Evolutionary conservation across 169 alveolate genomes (phyloP).

Genomic region (Babesia bovis): DNA sequence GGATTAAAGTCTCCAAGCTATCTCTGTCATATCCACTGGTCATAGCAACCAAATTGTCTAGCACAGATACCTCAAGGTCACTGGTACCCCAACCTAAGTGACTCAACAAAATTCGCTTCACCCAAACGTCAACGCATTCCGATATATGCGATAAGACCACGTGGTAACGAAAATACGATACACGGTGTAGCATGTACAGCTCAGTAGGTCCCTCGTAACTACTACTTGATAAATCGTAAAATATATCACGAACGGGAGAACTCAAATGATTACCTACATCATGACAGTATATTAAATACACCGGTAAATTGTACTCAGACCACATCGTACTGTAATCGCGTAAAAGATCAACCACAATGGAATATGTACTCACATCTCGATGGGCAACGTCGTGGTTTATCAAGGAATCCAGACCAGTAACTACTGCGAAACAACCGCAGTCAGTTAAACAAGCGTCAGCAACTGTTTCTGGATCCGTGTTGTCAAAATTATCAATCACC

Average conservation of each 20-base stretch:
- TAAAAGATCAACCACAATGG: conserved; percentile 16
- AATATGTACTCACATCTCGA: not conserved
- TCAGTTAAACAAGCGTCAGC: not conserved
- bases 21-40: conserved; percentile 6
- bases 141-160: not conserved
- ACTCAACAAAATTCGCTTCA: not conserved
- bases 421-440: conserved; percentile 24
- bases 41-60: not conserved
- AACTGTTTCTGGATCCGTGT: not conserved
- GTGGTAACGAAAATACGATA: conserved; percentile 5
- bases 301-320: conserved; percentile 8
- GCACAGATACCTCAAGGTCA: not conserved
- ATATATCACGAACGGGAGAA: not conserved
- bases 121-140: not conserved
- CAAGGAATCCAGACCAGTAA: not conserved
- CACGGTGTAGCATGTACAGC: not conserved
- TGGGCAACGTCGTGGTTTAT: not conserved
- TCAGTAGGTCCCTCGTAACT: not conserved
- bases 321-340: conserved; percentile 20
- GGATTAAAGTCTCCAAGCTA: conserved; percentile 1
- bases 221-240: not conserved
- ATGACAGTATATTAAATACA: conserved; percentile 11
- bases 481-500: not conserved
- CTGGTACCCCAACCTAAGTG: not conserved
- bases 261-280: not conserved